A percentile compares a stretch with the other conserved stretches of the same genome.
phyloP scores from a whole-genome alignment of 2,329 filamentous ascomycete genomes.

The Sphaerulina musiva region DNA sequence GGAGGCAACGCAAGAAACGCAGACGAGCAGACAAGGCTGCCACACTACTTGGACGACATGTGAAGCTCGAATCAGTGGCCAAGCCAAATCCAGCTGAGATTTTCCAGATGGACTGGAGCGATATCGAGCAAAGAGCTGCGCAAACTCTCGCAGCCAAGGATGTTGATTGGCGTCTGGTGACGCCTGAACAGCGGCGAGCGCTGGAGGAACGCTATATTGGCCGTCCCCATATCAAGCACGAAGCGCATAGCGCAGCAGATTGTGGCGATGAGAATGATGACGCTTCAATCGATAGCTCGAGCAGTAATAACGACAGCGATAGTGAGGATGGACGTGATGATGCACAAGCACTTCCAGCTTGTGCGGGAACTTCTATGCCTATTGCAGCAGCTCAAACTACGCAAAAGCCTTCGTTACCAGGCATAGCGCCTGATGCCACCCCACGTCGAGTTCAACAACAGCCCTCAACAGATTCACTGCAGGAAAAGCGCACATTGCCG shows the following conservation, averaged over 20 bases:
- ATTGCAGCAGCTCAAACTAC: background rate
- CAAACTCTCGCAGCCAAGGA: background rate
- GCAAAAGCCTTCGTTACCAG: background rate
- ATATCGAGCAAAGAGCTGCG: slow-evolving; percentile 1
- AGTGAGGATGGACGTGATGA: background rate
- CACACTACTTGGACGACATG: background rate
- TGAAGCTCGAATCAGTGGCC: background rate
- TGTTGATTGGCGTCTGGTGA: background rate
- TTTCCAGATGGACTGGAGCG: slow-evolving; percentile 1
- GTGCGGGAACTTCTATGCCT: background rate
- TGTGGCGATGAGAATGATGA: background rate
- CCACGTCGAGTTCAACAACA: background rate
- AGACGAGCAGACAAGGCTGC: no score
- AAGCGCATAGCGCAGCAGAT: background rate
- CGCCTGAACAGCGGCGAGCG: background rate
- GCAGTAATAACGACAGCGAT: background rate
- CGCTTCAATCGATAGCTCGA: background rate
- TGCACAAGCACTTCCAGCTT: background rate
- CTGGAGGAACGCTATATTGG: slow-evolving; percentile 5
- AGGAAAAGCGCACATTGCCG: background rate
- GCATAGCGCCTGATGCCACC: background rate
- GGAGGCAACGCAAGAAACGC: no score
- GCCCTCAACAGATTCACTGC: background rate
- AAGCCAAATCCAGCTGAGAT: background rate
- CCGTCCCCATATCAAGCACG: background rate